Conservation (phyloP, 1,284 basidiomycete genomes). For the Naganishia sp. region DNA sequence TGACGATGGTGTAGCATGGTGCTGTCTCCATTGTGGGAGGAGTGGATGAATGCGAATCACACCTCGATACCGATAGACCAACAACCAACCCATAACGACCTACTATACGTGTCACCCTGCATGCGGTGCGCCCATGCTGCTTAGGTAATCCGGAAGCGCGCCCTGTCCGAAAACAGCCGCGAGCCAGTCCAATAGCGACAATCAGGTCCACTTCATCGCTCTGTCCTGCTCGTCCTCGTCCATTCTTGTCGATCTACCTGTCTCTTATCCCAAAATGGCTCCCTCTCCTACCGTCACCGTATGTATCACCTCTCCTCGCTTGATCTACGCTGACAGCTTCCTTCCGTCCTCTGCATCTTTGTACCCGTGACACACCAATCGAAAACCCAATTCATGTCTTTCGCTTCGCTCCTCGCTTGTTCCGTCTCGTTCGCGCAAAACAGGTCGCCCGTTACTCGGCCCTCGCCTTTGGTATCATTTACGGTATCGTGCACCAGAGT, state of each 20-base stretch:
- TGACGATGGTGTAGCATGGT: conserved; percentile 81
- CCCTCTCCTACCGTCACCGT: conserved; percentile 48
- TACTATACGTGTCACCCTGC: conserved; percentile 17
- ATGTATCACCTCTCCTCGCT: conserved; percentile 29
- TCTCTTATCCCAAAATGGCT: conserved; percentile 42
- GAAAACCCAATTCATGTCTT: neutral
- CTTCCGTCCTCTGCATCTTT: neutral
- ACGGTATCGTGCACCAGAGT: conserved; percentile 88
- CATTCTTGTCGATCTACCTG: too few relatives aligned
- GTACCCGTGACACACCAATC: neutral
- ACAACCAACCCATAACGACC: too few relatives aligned
- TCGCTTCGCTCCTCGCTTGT: conserved; percentile 1
- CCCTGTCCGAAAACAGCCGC: conserved; percentile 21
- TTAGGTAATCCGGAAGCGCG: conserved; percentile 3
- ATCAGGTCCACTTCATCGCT: neutral
- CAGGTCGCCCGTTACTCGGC: conserved; percentile 97
- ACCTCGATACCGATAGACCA: too few relatives aligned
- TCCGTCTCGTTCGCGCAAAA: neutral
- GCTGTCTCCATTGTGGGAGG: conserved; percentile 48
- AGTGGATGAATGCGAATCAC: neutral
- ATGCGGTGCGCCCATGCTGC: neutral
- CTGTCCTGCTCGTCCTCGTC: too few relatives aligned
- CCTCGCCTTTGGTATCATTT: conserved; percentile 81
- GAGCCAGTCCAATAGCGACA: conserved; percentile 20
- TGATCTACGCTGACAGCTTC: neutral